Conservation (phyloP, 352 stramenopile genomes). For the Globisporangium spiculum region DNA sequence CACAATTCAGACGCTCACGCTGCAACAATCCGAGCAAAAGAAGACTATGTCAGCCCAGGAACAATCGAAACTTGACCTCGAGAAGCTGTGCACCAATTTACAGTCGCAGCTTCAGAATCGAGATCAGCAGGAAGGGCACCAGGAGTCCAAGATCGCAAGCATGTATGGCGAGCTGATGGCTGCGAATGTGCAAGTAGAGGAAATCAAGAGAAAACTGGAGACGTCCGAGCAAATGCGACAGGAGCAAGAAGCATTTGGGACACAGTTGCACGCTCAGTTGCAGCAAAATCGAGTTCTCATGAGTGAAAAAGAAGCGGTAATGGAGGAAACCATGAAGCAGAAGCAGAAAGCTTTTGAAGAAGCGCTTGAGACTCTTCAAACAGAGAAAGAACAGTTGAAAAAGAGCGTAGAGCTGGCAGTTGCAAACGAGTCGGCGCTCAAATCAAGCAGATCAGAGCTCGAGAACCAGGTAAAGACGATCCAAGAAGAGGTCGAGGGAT, state of each 20-base stretch:
- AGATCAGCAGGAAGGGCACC: slow-evolving; percentile 53
- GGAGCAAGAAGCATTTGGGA: slow-evolving; percentile 53
- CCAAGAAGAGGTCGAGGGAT: slow-evolving; percentile 38
- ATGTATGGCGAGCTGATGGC: slow-evolving; percentile 73
- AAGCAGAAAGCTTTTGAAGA: slow-evolving; percentile 32
- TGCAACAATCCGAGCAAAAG: slow-evolving; percentile 57
- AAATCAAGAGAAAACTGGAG: slow-evolving; percentile 63
- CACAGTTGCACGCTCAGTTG: slow-evolving; percentile 53
- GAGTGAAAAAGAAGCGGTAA: slow-evolving; percentile 43
- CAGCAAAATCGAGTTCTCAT: slow-evolving; percentile 43
- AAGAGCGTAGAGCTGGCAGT: slow-evolving; percentile 35
- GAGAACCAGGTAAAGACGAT: slow-evolving; percentile 32
- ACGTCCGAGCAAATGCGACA: slow-evolving; percentile 62
- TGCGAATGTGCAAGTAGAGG: slow-evolving; percentile 71
- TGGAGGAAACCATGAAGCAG: slow-evolving; percentile 41
- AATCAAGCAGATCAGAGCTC: slow-evolving; percentile 28
- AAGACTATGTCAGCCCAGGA: slow-evolving; percentile 49
- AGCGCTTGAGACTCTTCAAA: slow-evolving; percentile 28
- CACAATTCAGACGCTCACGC: slow-evolving; percentile 50
- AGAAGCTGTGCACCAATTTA: slow-evolving; percentile 55
- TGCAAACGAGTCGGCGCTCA: slow-evolving; percentile 30
- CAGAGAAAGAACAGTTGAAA: slow-evolving; percentile 43
- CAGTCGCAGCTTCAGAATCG: slow-evolving; percentile 60
- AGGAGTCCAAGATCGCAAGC: slow-evolving; percentile 67
- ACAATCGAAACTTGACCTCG: slow-evolving; percentile 67